Evolutionary conservation across 192 early-diverging fungal genomes (phyloP), one percentile per base, ranked within the genome.

Genomic region (Coemansia javaensis): DNA sequence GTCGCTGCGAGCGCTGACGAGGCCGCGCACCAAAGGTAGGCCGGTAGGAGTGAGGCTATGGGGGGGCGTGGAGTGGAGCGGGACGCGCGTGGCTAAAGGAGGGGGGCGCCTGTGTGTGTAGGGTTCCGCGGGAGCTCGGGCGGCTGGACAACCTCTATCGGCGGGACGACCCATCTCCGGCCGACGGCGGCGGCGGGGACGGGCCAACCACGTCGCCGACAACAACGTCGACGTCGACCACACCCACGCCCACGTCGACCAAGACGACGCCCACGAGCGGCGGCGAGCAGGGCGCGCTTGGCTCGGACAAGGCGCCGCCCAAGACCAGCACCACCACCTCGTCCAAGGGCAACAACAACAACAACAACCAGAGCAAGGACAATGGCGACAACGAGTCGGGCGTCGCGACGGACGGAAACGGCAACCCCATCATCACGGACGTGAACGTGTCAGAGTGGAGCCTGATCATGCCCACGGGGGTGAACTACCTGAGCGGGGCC

Each of bases 391-490:
- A 38, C 47, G 25, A 28, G 32, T 25, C 38, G 22, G 43, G 44
- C 32, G 49, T 40, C 7, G 43, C 28, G 15, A 61, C 57, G 7
- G 70, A 74, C 30, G 63, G 45, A n/a, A 32, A 56, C 4, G 70
- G 70, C 33, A 66, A 71, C 56, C 68, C 68, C 0, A 59, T 71
- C 21, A 43, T 68, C 18, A 71, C 68, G 9, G 42, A 71, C 35
- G 51, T 41, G 14, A 27, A 56, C 14, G 68, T 42, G 6, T 59
- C 68, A 48, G 20, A 64, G 48, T 71, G 68, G 68, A 42, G 50
- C 21, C 53, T 71, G 41, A 59, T 71, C 32, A 44, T 55, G 33
- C 68, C 68, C 4, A 58, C 68, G 10, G 68, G 68, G 15, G 61
- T 71, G 40, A 59, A 32, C 40, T 71, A 60, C 36, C 51, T 59